These are phyloP conservation scores for Wickerhamomyces bovis DNA, from an alignment of 805 yeast genomes.

Conservation along the genomic window DNA sequence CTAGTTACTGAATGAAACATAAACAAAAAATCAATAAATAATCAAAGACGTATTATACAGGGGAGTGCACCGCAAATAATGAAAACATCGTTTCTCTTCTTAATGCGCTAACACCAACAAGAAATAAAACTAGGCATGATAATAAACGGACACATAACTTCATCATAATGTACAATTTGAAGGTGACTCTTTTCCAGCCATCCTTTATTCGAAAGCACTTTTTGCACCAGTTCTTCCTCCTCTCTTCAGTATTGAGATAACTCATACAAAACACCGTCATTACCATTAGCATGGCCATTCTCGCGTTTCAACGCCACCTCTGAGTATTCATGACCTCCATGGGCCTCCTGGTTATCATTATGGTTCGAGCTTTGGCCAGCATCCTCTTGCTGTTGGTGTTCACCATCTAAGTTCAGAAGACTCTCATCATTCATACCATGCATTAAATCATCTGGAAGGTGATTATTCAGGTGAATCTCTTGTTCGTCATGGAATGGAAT, in stretches of 20 bases:
- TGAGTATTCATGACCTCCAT: background rate
- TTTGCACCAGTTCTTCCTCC: background rate
- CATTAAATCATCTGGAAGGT: conserved; percentile 18
- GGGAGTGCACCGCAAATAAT: too few relatives aligned
- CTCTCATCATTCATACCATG: conserved; percentile 17
- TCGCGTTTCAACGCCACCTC: background rate
- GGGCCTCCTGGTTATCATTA: background rate
- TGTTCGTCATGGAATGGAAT: conserved; percentile 20
- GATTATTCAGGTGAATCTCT: conserved; percentile 10
- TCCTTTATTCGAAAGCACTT: background rate
- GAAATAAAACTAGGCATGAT: background rate
- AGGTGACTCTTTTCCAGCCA: background rate
- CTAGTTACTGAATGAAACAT: too few relatives aligned
- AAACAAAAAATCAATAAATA: background rate
- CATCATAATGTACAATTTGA: background rate
- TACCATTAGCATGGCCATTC: background rate
- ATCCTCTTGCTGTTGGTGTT: background rate
- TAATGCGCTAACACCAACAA: background rate
- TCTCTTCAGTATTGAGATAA: background rate
- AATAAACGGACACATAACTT: background rate
- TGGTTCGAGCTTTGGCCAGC: background rate
- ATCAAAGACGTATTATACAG: background rate
- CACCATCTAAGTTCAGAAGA: conserved; percentile 12
- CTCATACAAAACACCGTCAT: background rate
- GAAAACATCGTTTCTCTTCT: too few relatives aligned